Conservation (phyloP, 805 yeast genomes). For the Zygoascus bituminiphila region DNA sequence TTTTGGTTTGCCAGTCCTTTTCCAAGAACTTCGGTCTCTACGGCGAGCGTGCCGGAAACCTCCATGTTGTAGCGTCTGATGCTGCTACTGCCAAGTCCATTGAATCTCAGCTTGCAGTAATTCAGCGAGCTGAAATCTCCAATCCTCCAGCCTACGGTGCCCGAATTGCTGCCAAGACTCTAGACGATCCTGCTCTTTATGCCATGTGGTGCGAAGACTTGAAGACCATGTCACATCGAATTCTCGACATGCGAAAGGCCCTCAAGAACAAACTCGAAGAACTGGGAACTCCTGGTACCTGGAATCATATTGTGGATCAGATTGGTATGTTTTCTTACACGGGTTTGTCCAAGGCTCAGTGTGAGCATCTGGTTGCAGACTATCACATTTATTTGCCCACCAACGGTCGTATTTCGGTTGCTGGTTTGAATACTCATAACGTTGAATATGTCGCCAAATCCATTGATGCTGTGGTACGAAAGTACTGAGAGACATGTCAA, state of each 20-base stretch:
- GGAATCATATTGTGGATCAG: constrained; percentile 88
- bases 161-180: constrained; percentile 70
- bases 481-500: neutral
- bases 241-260: constrained; percentile 64
- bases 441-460: constrained; percentile 72
- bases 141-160: constrained; percentile 97
- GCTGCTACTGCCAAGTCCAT: constrained; percentile 46
- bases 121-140: constrained; percentile 79
- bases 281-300: constrained; percentile 75
- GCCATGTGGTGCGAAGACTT: constrained; percentile 80
- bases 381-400: constrained; percentile 77
- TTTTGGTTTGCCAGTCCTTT: constrained; percentile 85
- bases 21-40: constrained; percentile 96
- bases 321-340: constrained; percentile 97
- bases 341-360: constrained; percentile 73
- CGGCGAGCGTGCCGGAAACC: constrained; percentile 95
- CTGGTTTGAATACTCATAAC: constrained; percentile 79
- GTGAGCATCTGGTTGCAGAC: constrained; percentile 59
- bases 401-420: constrained; percentile 87
- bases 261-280: constrained; percentile 52
- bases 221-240: constrained; percentile 79
- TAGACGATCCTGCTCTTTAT: constrained; percentile 58
- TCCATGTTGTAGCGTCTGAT: constrained; percentile 54
- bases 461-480: constrained; percentile 55
- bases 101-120: constrained; percentile 62